phyloP scores from a whole-genome alignment of 257 asterid species.

The Anisodus tanguticus region DNA sequence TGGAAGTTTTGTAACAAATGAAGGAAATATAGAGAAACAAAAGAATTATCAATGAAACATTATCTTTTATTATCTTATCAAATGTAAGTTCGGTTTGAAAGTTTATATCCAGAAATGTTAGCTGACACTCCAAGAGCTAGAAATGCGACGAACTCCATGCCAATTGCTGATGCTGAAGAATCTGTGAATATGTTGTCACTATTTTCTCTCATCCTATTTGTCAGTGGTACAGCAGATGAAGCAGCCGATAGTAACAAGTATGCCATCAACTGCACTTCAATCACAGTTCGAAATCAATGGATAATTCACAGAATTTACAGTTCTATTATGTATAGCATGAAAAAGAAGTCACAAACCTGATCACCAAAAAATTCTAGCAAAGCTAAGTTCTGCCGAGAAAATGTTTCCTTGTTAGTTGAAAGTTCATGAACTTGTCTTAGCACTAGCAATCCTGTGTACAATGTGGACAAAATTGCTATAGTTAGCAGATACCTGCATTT shows the following conservation, averaged over 20 bases:
- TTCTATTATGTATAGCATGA: background rate
- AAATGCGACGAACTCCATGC: slow-evolving; percentile 88
- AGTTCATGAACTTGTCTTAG: slow-evolving; percentile 57
- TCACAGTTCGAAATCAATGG: background rate
- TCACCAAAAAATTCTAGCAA: slow-evolving; percentile 69
- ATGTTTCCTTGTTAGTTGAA: slow-evolving; percentile 44
- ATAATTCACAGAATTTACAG: background rate
- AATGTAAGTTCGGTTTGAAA: slow-evolving; percentile 70
- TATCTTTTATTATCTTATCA: slow-evolving; percentile 40
- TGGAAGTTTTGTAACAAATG: slow-evolving; percentile 26
- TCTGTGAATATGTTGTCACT: slow-evolving; percentile 88
- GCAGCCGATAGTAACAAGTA: slow-evolving; percentile 86
- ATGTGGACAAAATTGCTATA: slow-evolving; percentile 68
- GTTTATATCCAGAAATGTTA: slow-evolving; percentile 80
- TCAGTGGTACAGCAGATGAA: slow-evolving; percentile 88
- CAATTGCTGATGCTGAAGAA: slow-evolving; percentile 79
- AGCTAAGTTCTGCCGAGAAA: slow-evolving; percentile 44
- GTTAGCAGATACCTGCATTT: slow-evolving; percentile 73
- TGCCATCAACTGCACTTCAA: slow-evolving; percentile 65
- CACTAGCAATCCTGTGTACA: slow-evolving; percentile 69
- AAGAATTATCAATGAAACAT: background rate
- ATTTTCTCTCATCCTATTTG: slow-evolving; percentile 76
- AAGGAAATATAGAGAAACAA: slow-evolving; percentile 34
- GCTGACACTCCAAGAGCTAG: slow-evolving; percentile 71
- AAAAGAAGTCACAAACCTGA: slow-evolving; percentile 57